Evolutionary conservation across 192 early-diverging fungal species (phyloP).

Genomic region (Spinellus fusiger): DNA sequence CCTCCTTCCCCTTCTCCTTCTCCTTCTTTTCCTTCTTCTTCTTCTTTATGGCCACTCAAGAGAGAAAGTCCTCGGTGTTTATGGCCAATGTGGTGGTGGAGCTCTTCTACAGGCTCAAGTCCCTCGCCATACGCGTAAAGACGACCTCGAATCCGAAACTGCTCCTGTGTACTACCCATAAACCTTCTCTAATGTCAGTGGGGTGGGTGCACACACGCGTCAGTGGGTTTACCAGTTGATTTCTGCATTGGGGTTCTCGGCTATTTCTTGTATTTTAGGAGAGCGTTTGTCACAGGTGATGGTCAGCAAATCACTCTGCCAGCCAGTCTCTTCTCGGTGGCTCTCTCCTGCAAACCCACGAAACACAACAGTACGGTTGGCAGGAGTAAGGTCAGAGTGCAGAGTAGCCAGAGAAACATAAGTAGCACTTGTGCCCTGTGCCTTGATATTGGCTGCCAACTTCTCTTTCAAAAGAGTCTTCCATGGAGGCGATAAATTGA

Average conservation of each 20-base stretch:
- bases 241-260: slow-evolving; percentile 20
- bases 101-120: background rate
- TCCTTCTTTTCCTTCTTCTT: background rate
- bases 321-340: slow-evolving; percentile 12
- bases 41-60: background rate
- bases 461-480: slow-evolving; percentile 9
- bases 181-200: slow-evolving; percentile 18
- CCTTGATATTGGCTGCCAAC: slow-evolving; percentile 15
- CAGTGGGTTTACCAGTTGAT: slow-evolving; percentile 23
- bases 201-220: background rate
- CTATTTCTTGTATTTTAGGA: slow-evolving; percentile 25
- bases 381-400: slow-evolving; percentile 15
- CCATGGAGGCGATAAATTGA: slow-evolving; percentile 5
- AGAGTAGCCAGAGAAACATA: slow-evolving; percentile 26
- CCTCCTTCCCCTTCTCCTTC: background rate
- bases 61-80: background rate
- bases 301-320: slow-evolving; percentile 22
- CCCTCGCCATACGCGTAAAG: slow-evolving; percentile 10
- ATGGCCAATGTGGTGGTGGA: background rate
- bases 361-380: slow-evolving; percentile 31
- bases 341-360: slow-evolving; percentile 33
- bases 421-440: background rate
- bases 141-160: slow-evolving; percentile 31
- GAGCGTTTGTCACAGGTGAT: slow-evolving; percentile 26
- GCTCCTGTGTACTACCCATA: slow-evolving; percentile 29